Base-by-base conservation (phyloP, 306 rosid species). In the Cucumis melo region DNA sequence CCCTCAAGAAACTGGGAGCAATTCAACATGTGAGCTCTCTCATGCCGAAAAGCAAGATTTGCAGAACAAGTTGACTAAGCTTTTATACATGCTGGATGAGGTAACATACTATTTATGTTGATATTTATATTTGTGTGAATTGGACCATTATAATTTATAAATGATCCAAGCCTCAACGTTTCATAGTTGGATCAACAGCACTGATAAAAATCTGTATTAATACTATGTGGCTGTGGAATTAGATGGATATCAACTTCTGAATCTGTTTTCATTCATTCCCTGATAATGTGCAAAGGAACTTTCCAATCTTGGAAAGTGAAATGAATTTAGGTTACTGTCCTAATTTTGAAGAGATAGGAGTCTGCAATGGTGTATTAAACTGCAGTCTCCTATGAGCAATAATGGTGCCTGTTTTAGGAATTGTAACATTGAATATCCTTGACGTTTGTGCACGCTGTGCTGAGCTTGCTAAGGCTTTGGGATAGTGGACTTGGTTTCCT, bases 51-150 rank as follows among this genome's bases (percentile, higher is more conserved):
- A 83, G 75, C 94, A 89, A 81, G 94, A 89, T 72, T 79, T 91
- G 61, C 91, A 91, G 85, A 85, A 86, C 85, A 88, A 88, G 82
- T 79, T 91, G 80, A 81, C 94, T 5, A 91, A 88, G 81, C 92
- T 91, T 59, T 62, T 89, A 48, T 86, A 92, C n/a, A 91, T 91
- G 90, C 78, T 84, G 80, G 97, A 89, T 53, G 94, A 91, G 97
- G 94, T 91, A 88, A 66, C 56, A 60, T 78, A 66, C 51, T 42
- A 2, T 21, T 44, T 44, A 36, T 62, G 14, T 51, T 36, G 78
- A 55, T 41, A 41, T 53, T 59, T 51, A n/a, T 66, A 75, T 73
- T 34, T 3, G 0, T 53, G 23, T 54, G 60, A 72, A 48, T 27
- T 24, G 16, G 9, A 72, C 59, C 19, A 27, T 23, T 50, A 32